Percentiles rank a stretch among this genome's conserved stretches.
Evolutionary conservation across 495 filamentous ascomycete genomes (phyloP).

Genomic region (Glonium stellatum): DNA sequence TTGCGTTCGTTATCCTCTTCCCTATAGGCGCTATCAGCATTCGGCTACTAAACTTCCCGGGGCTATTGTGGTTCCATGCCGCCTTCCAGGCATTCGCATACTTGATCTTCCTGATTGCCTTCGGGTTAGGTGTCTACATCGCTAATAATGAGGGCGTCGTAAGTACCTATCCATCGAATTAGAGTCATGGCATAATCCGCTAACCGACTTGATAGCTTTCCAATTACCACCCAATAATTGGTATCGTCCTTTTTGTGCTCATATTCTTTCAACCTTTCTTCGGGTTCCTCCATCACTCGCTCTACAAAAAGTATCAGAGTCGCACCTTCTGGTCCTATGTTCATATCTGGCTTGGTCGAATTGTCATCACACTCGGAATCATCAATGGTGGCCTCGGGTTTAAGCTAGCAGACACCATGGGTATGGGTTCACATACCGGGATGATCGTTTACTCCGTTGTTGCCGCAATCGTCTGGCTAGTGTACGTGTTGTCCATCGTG

Average conservation of each 20-base stretch:
- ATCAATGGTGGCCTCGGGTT: constrained; percentile 39
- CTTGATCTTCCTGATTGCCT: constrained; percentile 33
- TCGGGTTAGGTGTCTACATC: constrained; percentile 35
- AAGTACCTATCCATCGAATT: constrained; percentile 6
- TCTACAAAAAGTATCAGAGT: constrained; percentile 35
- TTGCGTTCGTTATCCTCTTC: constrained; percentile 41
- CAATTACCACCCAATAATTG: constrained; percentile 35
- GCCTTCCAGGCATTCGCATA: constrained; percentile 34
- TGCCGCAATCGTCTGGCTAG: constrained; percentile 23
- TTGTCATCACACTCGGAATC: constrained; percentile 36
- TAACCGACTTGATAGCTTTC: constrained; percentile 9
- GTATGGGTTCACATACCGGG: constrained; percentile 6
- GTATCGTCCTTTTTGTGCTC: constrained; percentile 33
- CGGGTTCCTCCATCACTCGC: constrained; percentile 33
- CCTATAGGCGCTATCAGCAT: constrained; percentile 42
- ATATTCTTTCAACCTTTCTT: constrained; percentile 37
- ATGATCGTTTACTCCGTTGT: constrained; percentile 28
- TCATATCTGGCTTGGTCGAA: constrained; percentile 37
- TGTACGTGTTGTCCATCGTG: constrained; percentile 15
- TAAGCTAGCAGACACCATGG: constrained; percentile 25
- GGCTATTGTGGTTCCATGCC: constrained; percentile 37
- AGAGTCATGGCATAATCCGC: background rate
- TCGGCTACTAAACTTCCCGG: constrained; percentile 37
- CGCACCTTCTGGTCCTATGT: constrained; percentile 35
- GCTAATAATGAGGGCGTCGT: constrained; percentile 29